Evolutionary conservation across 352 stramenopile genomes (phyloP), one percentile per base, ranked within the genome.

Genomic region (Peronospora farinosa): DNA sequence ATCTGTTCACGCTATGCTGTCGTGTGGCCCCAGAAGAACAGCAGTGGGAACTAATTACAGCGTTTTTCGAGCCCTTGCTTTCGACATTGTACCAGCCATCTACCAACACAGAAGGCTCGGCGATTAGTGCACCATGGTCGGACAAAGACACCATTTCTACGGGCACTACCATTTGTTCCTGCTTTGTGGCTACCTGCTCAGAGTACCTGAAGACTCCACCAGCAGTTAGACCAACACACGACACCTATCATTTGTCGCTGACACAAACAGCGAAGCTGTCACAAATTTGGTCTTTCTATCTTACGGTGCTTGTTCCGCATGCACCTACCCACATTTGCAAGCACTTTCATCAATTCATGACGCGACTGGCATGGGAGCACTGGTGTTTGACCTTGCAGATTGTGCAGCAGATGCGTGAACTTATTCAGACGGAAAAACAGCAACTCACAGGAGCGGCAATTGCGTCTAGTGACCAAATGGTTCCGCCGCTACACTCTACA

Each of bases 361-460:
- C 78, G 7, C 69, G 84, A 4, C 53, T 94, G 31, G 72, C 69
- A 17, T 94, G 84, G 84, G 79, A 92, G 23, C 72, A 91, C 37
- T 94, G 84, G 84, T 83, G 75, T 30, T 49, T 94, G 25, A 88
- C 75, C 5, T 64, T 91, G 12, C 81, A 90, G 27, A 86, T 85
- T 23, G 72, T 94, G 2, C 83, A 89, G 39, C 72, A 90, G 49
- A 94, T 94, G 81, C 72, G 81, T 1, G 81, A 89, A 36, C 57
- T 87, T 8, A 57, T 90, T 21, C 61, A 81, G 37, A 73, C 43
- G 9, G 81, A 92, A 49, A 84, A 72, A 43, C 69, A 84, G 35
- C 68, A 83, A 36, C 61, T 86, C 4, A 49, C 64, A 19, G 54
- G 57, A 7, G 31, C 58, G 0, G n/a, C 49, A 40, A 50, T 25